Percentiles rank a stretch among this genome's conserved stretches.
Evolutionary conservation across 2,329 filamentous ascomycete species (phyloP).

Genomic region (Monosporascus ibericus): DNA sequence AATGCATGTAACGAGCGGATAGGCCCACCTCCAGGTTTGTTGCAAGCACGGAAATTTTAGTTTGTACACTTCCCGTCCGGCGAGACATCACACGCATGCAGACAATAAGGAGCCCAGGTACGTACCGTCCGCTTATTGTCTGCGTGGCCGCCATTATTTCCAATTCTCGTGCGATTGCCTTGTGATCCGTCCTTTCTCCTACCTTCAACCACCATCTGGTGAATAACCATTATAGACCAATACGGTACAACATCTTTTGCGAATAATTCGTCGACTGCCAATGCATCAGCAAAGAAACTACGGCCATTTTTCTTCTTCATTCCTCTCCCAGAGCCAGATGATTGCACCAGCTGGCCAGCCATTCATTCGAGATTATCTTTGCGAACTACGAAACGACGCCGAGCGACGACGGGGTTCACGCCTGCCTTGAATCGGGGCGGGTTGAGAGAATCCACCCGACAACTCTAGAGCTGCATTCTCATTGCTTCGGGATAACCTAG

Average conservation of each 20-base stretch:
- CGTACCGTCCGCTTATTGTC: too few species aligned
- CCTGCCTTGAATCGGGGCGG: conserved; percentile 33
- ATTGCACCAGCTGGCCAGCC: conserved; percentile 44
- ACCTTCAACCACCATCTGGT: conserved; percentile 12
- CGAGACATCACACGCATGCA: too few species aligned
- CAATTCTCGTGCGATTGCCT: not conserved
- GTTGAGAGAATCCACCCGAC: conserved; percentile 12
- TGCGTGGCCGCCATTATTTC: too few species aligned
- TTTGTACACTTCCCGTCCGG: too few species aligned
- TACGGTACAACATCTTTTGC: not conserved
- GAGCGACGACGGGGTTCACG: conserved; percentile 51
- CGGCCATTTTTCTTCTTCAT: conserved; percentile 36
- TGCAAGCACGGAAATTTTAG: too few species aligned
- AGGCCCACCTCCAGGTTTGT: too few species aligned
- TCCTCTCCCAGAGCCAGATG: conserved; percentile 54
- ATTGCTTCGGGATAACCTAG: not conserved
- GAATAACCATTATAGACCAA: conserved; percentile 6
- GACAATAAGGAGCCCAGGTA: too few species aligned
- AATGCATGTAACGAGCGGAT: too few species aligned
- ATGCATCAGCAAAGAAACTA: conserved; percentile 50
- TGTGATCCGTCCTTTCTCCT: not conserved
- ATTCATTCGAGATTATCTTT: conserved; percentile 42
- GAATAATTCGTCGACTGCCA: conserved; percentile 26
- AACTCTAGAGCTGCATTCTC: not conserved
- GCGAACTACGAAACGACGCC: conserved; percentile 49